Evolutionary conservation across 331 rosid species (phyloP).

Genomic region (Malus hybrid): DNA sequence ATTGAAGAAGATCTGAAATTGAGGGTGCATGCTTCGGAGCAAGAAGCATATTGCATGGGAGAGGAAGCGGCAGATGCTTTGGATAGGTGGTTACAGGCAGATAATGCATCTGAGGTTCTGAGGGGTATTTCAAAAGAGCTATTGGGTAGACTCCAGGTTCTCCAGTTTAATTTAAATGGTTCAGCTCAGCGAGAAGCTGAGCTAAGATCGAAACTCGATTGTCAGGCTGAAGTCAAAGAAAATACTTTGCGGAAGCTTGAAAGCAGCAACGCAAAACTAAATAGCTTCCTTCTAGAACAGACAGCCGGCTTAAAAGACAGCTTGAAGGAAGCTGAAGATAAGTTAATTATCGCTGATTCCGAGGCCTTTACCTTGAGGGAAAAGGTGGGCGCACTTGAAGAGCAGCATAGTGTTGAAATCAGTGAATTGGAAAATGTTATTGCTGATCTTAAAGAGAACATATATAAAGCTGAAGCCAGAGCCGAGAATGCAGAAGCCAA

Average conservation of each 20-base stretch:
- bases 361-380: constrained; percentile 30
- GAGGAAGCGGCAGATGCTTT: constrained; percentile 59
- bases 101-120: constrained; percentile 49
- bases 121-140: constrained; percentile 58
- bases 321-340: constrained; percentile 34
- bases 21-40: constrained; percentile 45
- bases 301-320: constrained; percentile 17
- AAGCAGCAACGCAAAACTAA: constrained; percentile 17
- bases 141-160: constrained; percentile 50
- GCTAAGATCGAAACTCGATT: constrained; percentile 50
- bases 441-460: constrained; percentile 29
- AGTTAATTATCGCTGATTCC: constrained; percentile 27
- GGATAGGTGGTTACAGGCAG: constrained; percentile 67
- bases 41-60: constrained; percentile 42
- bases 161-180: constrained; percentile 59
- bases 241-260: constrained; percentile 19
- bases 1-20: constrained; percentile 47
- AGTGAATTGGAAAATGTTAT: constrained; percentile 32
- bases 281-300: constrained; percentile 20
- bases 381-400: constrained; percentile 40
- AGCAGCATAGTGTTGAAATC: constrained; percentile 20
- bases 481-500: constrained; percentile 41
- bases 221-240: constrained; percentile 38
- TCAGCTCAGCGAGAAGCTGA: constrained; percentile 47
- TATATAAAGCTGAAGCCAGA: constrained; percentile 32